A percentile compares a stretch with the other conserved stretches of the same genome.
phyloP scores from a whole-genome alignment of 1,139 yeast species.

The Candida neerlandica region DNA sequence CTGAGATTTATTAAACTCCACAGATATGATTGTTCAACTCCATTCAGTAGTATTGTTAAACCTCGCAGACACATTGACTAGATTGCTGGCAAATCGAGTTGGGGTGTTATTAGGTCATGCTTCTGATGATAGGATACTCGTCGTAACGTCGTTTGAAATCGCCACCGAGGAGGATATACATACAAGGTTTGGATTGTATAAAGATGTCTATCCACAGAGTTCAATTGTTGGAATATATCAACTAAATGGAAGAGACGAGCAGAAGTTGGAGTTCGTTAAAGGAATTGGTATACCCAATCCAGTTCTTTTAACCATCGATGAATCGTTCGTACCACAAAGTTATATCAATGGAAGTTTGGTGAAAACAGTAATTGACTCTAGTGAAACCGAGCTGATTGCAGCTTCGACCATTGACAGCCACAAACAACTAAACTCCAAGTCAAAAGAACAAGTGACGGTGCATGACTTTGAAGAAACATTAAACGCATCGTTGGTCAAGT shows the following conservation, averaged over 20 bases:
- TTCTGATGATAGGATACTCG: conserved; percentile 16
- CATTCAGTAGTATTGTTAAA: conserved; percentile 34
- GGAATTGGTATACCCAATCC: conserved; percentile 8
- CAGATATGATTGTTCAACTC: conserved; percentile 19
- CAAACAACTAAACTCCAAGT: conserved; percentile 13
- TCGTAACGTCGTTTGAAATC: conserved; percentile 29
- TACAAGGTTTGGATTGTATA: conserved; percentile 30
- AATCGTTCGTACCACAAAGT: conserved; percentile 11
- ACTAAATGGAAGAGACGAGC: conserved; percentile 12
- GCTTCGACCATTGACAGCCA: conserved; percentile 30
- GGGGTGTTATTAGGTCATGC: conserved; percentile 34
- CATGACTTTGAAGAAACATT: neutral
- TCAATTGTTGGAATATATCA: conserved; percentile 32
- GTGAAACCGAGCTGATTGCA: conserved; percentile 30
- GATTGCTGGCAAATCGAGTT: conserved; percentile 19
- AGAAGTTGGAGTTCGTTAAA: conserved; percentile 12
- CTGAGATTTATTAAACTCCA: too few species aligned
- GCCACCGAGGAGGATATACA: conserved; percentile 25
- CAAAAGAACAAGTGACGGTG: neutral
- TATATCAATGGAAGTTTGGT: conserved; percentile 9
- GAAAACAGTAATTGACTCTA: conserved; percentile 20
- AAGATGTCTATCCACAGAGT: conserved; percentile 29
- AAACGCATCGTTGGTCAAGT: neutral
- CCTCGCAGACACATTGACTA: conserved; percentile 27
- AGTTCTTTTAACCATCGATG: conserved; percentile 6